phyloP scores from a whole-genome alignment of 1,139 yeast genomes.

The Lizanozyma gosingica region DNA sequence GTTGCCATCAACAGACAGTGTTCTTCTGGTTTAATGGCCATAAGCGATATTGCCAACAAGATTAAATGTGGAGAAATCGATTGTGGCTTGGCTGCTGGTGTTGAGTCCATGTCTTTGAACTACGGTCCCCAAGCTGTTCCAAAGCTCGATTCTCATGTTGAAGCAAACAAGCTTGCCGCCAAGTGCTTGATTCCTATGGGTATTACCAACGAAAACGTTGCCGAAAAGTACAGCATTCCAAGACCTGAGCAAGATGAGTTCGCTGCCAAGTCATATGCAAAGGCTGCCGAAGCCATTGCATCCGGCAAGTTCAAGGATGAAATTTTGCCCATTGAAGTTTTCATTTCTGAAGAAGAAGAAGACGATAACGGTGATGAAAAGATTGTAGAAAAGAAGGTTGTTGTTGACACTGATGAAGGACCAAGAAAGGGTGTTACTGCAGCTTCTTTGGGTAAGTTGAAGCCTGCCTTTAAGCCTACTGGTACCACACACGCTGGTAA shows the following conservation, averaged over 20 bases:
- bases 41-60: conserved; percentile 83
- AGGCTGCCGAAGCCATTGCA: conserved; percentile 69
- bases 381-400: conserved; percentile 26
- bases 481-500: conserved; percentile 94
- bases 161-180: conserved; percentile 34
- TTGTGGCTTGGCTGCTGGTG: conserved; percentile 87
- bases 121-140: conserved; percentile 71
- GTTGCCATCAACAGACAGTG: conserved; percentile 88
- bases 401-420: conserved; percentile 78
- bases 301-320: conserved; percentile 76
- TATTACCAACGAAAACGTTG: conserved; percentile 74
- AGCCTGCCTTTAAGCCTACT: conserved; percentile 78
- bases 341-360: conserved; percentile 42
- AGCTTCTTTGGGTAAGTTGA: conserved; percentile 59
- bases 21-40: conserved; percentile 87
- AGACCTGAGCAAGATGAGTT: conserved; percentile 77
- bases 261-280: conserved; percentile 77
- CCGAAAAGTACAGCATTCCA: conserved; percentile 49
- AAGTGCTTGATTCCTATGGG: conserved; percentile 88
- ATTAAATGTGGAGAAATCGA: conserved; percentile 82
- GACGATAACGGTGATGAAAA: conserved; percentile 28
- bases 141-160: conserved; percentile 44
- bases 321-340: conserved; percentile 66
- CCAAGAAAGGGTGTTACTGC: conserved; percentile 85
- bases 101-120: conserved; percentile 82